Evolutionary conservation across 2,329 filamentous ascomycete genomes (phyloP).

Genomic region (Neocucurbitaria cava): DNA sequence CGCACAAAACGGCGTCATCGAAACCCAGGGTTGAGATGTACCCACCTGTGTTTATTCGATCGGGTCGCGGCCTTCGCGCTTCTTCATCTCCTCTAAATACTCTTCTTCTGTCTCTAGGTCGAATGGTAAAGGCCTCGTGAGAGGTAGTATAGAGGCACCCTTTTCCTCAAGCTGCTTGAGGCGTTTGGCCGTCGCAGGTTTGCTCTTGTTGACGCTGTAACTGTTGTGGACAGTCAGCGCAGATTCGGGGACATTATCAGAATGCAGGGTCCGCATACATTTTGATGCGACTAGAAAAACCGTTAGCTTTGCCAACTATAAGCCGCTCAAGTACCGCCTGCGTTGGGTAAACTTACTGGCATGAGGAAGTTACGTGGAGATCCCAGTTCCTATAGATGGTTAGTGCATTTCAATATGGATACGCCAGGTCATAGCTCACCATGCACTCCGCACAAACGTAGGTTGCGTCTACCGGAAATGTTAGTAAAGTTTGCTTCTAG

Average conservation of each 20-base stretch:
- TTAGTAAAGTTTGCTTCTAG: constrained; percentile 17
- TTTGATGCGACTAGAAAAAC: constrained; percentile 51
- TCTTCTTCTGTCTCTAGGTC: constrained; percentile 59
- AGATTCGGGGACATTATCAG: neutral
- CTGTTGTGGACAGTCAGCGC: constrained; percentile 48
- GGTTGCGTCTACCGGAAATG: constrained; percentile 48
- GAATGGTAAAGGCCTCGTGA: constrained; percentile 62
- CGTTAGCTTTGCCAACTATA: constrained; percentile 13
- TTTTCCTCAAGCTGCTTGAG: constrained; percentile 60
- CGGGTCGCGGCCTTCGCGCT: constrained; percentile 52
- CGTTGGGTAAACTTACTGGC: constrained; percentile 51
- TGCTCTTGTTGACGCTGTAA: constrained; percentile 67
- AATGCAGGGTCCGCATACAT: constrained; percentile 5
- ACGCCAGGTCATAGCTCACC: constrained; percentile 35
- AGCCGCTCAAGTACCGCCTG: neutral
- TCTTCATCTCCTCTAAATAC: constrained; percentile 54
- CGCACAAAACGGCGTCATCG: neutral
- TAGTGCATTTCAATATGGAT: constrained; percentile 8
- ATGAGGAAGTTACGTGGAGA: constrained; percentile 68
- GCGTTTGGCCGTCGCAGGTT: constrained; percentile 56
- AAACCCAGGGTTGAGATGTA: neutral
- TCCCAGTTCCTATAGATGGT: constrained; percentile 66
- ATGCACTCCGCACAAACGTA: constrained; percentile 52
- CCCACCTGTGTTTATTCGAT: constrained; percentile 42
- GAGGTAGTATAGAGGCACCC: constrained; percentile 58